phyloP scores from a whole-genome alignment of 2,329 filamentous ascomycete species.

The Scedosporium boydii region DNA sequence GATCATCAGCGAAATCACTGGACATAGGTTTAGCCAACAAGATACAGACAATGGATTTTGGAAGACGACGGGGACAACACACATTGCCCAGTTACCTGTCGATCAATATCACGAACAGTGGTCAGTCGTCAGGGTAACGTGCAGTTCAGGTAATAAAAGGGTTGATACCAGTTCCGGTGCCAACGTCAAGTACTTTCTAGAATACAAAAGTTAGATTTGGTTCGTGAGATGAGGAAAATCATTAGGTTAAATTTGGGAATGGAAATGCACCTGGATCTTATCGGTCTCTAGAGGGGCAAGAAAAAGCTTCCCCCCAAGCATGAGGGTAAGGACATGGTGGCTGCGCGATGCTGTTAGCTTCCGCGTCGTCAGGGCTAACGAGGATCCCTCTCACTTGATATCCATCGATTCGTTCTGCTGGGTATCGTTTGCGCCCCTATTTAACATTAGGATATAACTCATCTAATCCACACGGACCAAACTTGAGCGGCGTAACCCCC shows the following conservation, averaged over 20 bases:
- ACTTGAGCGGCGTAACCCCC: no score
- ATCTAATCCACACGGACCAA: no score
- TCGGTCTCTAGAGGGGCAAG: slow-evolving; percentile 13
- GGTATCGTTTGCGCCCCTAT: slow-evolving; percentile 9
- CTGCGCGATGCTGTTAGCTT: slow-evolving; percentile 1
- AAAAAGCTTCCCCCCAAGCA: slow-evolving; percentile 14
- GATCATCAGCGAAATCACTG: slow-evolving; percentile 38
- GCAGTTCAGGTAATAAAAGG: background rate
- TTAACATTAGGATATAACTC: background rate
- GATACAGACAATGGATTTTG: background rate
- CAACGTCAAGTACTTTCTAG: slow-evolving; percentile 31
- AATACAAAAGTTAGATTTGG: background rate
- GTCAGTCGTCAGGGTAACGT: no score
- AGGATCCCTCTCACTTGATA: slow-evolving; percentile 11
- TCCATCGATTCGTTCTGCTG: slow-evolving; percentile 11
- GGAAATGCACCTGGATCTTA: slow-evolving; percentile 3
- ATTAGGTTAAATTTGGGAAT: background rate
- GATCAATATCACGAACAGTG: background rate
- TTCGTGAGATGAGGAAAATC: slow-evolving; percentile 16
- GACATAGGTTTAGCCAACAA: slow-evolving; percentile 13
- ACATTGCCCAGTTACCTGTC: slow-evolving; percentile 34
- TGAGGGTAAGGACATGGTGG: slow-evolving; percentile 14
- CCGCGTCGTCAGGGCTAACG: no score
- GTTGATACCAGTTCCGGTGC: slow-evolving; percentile 40
- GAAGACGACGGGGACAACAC: slow-evolving; percentile 21